Conservation (phyloP, 805 yeast genomes). For the Saturnispora dispora region DNA sequence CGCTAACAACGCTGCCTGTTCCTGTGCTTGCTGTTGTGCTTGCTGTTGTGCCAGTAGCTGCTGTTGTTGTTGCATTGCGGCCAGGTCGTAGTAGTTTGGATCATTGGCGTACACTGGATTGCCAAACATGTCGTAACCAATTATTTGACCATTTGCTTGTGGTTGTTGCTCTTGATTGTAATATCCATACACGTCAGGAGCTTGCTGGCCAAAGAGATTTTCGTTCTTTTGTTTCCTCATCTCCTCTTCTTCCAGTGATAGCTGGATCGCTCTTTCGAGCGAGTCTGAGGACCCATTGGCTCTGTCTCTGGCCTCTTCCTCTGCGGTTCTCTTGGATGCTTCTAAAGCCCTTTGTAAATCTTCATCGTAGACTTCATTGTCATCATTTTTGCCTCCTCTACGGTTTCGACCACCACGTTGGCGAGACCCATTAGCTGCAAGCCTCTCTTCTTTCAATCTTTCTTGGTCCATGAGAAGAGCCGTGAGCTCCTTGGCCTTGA, state of each 20-base stretch:
- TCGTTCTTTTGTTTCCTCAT: constrained; percentile 38
- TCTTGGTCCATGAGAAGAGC: constrained; percentile 75
- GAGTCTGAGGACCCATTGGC: constrained; percentile 49
- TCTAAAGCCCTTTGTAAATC: constrained; percentile 77
- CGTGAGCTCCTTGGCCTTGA: constrained; percentile 84
- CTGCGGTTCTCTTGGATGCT: constrained; percentile 71
- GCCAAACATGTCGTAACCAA: constrained; percentile 53
- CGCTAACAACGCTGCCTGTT: constrained; percentile 14
- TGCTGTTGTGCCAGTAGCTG: constrained; percentile 16
- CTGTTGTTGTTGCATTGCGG: constrained; percentile 30
- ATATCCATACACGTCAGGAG: constrained; percentile 23
- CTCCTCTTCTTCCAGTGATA: constrained; percentile 72
- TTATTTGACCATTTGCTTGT: constrained; percentile 24
- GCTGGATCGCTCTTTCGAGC: constrained; percentile 56
- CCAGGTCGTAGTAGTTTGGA: constrained; percentile 31
- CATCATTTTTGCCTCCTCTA: constrained; percentile 21
- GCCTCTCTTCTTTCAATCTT: constrained; percentile 63
- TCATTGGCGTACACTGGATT: constrained; percentile 46
- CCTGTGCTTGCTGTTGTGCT: not conserved
- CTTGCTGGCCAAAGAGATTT: constrained; percentile 46
- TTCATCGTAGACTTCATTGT: constrained; percentile 49
- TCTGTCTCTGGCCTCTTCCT: constrained; percentile 63
- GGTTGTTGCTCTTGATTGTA: constrained; percentile 26
- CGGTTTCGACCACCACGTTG: constrained; percentile 20
- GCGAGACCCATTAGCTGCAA: constrained; percentile 19